phyloP scores from a whole-genome alignment of 78 protist genomes.

The Pelomyxa schiedti region DNA sequence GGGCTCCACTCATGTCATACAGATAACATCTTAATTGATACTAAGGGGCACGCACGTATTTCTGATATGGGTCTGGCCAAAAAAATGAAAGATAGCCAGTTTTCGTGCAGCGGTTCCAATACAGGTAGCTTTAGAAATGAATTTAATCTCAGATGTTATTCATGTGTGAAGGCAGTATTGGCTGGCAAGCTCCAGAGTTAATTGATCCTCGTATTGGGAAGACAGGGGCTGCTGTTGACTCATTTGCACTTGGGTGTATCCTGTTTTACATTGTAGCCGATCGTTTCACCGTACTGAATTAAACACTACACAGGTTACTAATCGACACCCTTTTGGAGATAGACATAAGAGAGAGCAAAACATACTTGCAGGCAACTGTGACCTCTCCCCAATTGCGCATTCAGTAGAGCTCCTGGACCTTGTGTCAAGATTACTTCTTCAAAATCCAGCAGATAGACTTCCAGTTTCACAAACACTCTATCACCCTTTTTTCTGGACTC shows the following conservation, averaged over 20 bases:
- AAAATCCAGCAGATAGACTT: neutral
- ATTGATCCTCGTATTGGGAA: slow-evolving; percentile 18
- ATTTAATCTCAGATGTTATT: no score
- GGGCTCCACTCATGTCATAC: no score
- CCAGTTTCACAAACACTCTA: slow-evolving; percentile 7
- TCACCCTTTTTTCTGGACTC: slow-evolving; percentile 68
- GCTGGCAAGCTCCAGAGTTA: slow-evolving; percentile 79
- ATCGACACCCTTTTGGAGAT: slow-evolving; percentile 69
- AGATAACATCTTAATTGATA: slow-evolving; percentile 3
- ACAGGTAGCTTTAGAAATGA: slow-evolving; percentile 61
- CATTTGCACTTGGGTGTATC: slow-evolving; percentile 64
- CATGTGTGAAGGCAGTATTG: no score
- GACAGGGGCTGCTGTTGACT: slow-evolving; percentile 62
- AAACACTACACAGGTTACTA: no score
- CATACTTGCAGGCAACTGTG: slow-evolving; percentile 28
- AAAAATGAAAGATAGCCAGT: slow-evolving; percentile 27
- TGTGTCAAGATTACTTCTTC: neutral
- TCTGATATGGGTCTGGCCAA: slow-evolving; percentile 57
- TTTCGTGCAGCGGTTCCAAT: slow-evolving; percentile 22
- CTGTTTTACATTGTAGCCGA: slow-evolving; percentile 46
- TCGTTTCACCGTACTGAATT: no score
- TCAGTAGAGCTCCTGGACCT: slow-evolving; percentile 18
- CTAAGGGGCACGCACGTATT: slow-evolving; percentile 13
- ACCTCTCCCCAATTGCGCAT: slow-evolving; percentile 7
- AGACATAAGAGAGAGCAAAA: slow-evolving; percentile 46